Evolutionary conservation across 768 basidiomycete genomes (phyloP), one percentile per base, ranked within the genome.

Genomic region (Cyclocybe cylindracea): DNA sequence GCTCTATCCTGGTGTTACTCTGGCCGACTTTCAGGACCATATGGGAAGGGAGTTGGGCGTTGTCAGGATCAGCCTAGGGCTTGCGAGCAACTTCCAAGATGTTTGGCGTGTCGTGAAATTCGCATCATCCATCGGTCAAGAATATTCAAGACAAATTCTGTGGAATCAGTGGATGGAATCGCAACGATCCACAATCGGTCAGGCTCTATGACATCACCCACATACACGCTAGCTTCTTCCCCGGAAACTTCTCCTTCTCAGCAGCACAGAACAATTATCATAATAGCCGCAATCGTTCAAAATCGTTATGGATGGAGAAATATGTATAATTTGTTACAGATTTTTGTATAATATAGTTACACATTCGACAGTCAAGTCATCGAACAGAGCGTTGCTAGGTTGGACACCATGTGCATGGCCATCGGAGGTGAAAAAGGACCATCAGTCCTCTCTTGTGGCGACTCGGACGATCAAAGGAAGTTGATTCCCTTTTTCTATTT

Each of bases 1-100:
- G 10, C 75, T 91, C 0, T 82, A 76, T 54, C 70, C 75, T 1
- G 86, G 86, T 4, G 77, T 83, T 37, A 85, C 82, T 5, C 72
- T 87, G 44, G 70, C 73, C 19, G 84, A 84, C 33, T 83, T 90
- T 56, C 84, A 89, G 66, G 66, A 62, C 31, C 66, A 66, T 13
- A 79, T 87, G 38, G 87, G 86, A 3, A 74, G 77, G 43, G 87
- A 91, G 64, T 72, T 89, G 10, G 90, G 87, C 3, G 87, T 89
- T 36, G 81, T 91, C 19, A 75, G 89, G 45, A 78, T 90, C 52
- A 91, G 89, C 57, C 77, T 94, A 7, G 91, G 91, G 5, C 78
- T 92, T 24, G 89, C 84, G 40, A 91, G 83, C 53, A 83, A 85
- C 62, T 91, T 90, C 76, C 76, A 81, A 39, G 91, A 94, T 62